A percentile compares a stretch with the other conserved stretches of the same genome.
Evolutionary conservation across 208 protist species (phyloP).

Genomic region (Trypanosoma lewisi): DNA sequence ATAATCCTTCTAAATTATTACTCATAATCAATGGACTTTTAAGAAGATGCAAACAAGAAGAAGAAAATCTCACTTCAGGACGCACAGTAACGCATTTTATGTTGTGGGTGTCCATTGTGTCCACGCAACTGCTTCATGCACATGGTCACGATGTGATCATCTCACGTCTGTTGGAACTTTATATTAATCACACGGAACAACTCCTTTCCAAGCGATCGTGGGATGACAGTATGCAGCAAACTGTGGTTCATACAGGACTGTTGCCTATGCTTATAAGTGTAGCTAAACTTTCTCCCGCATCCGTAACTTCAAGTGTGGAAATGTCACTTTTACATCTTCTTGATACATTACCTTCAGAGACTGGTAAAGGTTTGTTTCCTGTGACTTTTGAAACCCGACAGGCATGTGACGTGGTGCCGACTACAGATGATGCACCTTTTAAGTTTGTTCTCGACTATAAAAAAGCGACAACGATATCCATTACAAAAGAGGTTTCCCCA

Average conservation of each 20-base stretch:
- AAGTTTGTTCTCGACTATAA: constrained; percentile 61
- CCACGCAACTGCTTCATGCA: constrained; percentile 31
- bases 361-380: constrained; percentile 12
- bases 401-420: constrained; percentile 72
- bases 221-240: constrained; percentile 32
- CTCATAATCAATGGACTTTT: constrained; percentile 42
- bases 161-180: constrained; percentile 47
- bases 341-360: constrained; percentile 14
- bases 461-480: constrained; percentile 46
- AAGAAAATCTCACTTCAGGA: constrained; percentile 20
- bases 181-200: constrained; percentile 29
- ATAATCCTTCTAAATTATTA: constrained; percentile 31
- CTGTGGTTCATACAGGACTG: constrained; percentile 65
- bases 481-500: constrained; percentile 47
- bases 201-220: constrained; percentile 20
- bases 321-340: constrained; percentile 10
- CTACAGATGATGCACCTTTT: constrained; percentile 36
- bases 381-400: constrained; percentile 70
- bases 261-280: constrained; percentile 67
- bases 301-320: constrained; percentile 33
- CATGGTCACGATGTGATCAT: constrained; percentile 21
- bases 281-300: constrained; percentile 51
- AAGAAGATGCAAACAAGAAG: constrained; percentile 38
- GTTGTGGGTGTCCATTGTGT: constrained; percentile 69
- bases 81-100: constrained; percentile 45